Evolutionary conservation across 129 eudicot species (phyloP).

Genomic region (Solidago caesia): DNA sequence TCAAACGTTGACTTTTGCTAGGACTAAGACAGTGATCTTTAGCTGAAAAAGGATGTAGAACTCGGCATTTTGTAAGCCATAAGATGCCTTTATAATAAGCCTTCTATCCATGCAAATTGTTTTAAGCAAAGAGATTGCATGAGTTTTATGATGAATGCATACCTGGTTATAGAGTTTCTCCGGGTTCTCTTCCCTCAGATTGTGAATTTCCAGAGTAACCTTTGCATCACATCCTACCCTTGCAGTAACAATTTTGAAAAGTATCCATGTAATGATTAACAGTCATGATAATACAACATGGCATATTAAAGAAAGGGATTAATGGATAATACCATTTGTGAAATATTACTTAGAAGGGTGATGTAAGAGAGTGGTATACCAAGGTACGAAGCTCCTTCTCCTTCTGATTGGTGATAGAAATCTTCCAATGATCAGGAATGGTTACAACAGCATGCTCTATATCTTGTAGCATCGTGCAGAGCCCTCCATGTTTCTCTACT

Average conservation of each 20-base stretch:
- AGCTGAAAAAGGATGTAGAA: neutral
- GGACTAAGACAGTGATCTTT: neutral
- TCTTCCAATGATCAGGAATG: conserved; percentile 94
- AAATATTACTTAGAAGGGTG: neutral
- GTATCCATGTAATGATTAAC: conserved; percentile 8
- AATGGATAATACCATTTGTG: neutral
- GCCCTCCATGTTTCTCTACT: conserved; percentile 96
- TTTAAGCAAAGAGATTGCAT: no score
- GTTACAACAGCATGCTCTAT: conserved; percentile 96
- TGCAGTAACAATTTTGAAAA: conserved; percentile 34
- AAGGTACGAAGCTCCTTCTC: conserved; percentile 67
- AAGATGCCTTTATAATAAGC: conserved; percentile 53
- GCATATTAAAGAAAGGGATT: no score
- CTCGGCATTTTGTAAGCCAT: no score
- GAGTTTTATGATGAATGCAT: no score
- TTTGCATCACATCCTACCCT: conserved; percentile 99
- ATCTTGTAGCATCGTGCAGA: conserved; percentile 70
- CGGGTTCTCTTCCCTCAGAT: no score
- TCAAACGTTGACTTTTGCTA: conserved; percentile 1
- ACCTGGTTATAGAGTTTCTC: no score
- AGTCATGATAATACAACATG: no score
- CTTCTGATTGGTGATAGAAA: conserved; percentile 64
- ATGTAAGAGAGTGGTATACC: conserved; percentile 44
- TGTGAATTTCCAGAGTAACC: conserved; percentile 96
- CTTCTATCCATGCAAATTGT: no score